Percentiles rank a stretch among this genome's conserved stretches.
Evolutionary conservation across 2,329 filamentous ascomycete species (phyloP).

Genomic region (Nemania serpens): DNA sequence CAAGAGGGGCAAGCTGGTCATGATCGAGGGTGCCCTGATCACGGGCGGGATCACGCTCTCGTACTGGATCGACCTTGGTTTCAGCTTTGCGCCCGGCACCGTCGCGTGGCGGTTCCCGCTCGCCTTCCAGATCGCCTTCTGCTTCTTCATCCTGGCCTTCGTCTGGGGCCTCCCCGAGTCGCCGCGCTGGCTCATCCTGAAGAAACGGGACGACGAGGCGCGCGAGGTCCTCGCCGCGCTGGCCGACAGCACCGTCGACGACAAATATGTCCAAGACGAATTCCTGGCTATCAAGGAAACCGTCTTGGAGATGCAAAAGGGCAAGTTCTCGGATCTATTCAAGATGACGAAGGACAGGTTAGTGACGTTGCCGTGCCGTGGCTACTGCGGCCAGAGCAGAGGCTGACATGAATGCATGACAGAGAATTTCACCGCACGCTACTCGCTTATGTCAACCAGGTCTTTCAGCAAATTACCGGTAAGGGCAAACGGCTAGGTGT

Average conservation of each 20-base stretch:
- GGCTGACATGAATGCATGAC: conserved; percentile 20
- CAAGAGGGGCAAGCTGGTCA: conserved; percentile 63
- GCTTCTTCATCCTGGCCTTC: conserved; percentile 59
- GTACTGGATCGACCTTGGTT: conserved; percentile 65
- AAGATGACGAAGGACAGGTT: conserved; percentile 59
- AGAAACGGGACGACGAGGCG: conserved; percentile 51
- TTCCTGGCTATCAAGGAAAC: conserved; percentile 60
- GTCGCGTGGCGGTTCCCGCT: conserved; percentile 66
- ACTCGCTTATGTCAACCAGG: conserved; percentile 61
- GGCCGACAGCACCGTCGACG: conserved; percentile 48
- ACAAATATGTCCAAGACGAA: conserved; percentile 61
- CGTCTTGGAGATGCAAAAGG: conserved; percentile 65
- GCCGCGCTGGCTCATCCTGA: conserved; percentile 52
- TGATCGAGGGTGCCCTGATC: conserved; percentile 64
- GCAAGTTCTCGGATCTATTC: conserved; percentile 61
- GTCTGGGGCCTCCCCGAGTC: conserved; percentile 60
- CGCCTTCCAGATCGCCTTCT: conserved; percentile 62
- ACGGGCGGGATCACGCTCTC: conserved; percentile 61
- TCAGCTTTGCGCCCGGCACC: conserved; percentile 56
- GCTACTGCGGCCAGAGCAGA: neutral
- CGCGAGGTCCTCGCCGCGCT: conserved; percentile 49
- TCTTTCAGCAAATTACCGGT: conserved; percentile 57
- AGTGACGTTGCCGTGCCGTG: conserved; percentile 3
- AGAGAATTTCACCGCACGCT: conserved; percentile 58
- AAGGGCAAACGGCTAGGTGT: neutral